Base-by-base conservation (phyloP, 257 asterid genomes). In the Leonotis leonurus region DNA sequence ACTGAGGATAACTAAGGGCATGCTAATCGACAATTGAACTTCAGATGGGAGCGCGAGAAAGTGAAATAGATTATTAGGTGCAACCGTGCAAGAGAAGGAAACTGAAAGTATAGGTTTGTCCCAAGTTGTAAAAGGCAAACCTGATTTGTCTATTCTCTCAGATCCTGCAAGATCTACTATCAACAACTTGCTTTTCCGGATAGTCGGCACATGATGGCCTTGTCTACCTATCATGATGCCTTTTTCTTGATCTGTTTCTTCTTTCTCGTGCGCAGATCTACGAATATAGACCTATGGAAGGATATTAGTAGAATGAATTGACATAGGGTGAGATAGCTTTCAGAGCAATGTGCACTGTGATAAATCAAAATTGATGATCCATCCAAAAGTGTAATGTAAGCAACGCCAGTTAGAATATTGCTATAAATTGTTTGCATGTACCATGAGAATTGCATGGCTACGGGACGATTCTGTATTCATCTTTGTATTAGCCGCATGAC, bases 161-260 rank as follows among this genome's bases (percentile, higher is more conserved):
- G 97, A 90, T 77, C 97, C 97, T 52, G 97, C 97, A 70, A 90
- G 97, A 81, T 90, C 97, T 69, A 90, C 97, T 52, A 90, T 74
- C 67, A 90, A 80, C 66, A 87, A 72, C 86, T 90, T 90, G 90
- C 96, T 90, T 79, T 85, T 90, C 45, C 93, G 77, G 53, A 90
- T 64, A 63, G 80, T 78, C 20, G 87, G 81, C 67, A 83, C 62
- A 43, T 71, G 80, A 50, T 65, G 69, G 56, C 75, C 79, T 20
- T 73, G 71, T 73, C 68, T 77, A 50, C 60, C 79, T 16, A 68
- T 54, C 59, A 44, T 70, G 51, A 53, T 72, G 60, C 74, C 80
- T 46, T 51, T 76, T 44, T 73, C 77, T 68, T 53, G 76, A 53
- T 76, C 84, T 22, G 36, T 46, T 65, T 80, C 89, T 68, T 85